Evolutionary conservation across 768 basidiomycete genomes (phyloP).

Genomic region (Suillus subaureus): DNA sequence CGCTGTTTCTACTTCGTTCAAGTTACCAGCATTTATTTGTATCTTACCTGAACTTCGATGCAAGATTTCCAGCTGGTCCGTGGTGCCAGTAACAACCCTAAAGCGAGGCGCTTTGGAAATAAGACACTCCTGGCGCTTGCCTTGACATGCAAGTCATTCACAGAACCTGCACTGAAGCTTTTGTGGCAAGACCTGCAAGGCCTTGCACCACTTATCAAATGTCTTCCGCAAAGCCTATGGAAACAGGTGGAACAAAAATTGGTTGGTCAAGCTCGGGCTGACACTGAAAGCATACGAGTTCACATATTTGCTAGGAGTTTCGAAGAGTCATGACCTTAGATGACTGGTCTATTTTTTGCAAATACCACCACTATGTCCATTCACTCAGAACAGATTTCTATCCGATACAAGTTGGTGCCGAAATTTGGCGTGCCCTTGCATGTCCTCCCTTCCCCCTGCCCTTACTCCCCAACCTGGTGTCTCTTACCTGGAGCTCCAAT

Average conservation of each 20-base stretch:
- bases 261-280: not conserved
- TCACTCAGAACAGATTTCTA: not conserved
- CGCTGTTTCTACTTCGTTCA: too few relatives aligned
- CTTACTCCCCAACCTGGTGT: not conserved
- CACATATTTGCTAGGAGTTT: not conserved
- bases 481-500: not conserved
- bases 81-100: too few relatives aligned
- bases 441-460: constrained; percentile 1
- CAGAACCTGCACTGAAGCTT: constrained; percentile 8
- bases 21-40: not conserved
- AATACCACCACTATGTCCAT: constrained; percentile 28
- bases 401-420: not conserved
- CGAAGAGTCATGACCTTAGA: constrained; percentile 1
- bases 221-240: constrained; percentile 6
- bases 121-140: constrained; percentile 10
- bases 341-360: constrained; percentile 33
- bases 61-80: not conserved
- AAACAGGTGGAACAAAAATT: not conserved
- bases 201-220: constrained; percentile 8
- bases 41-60: not conserved
- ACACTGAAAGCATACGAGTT: not conserved
- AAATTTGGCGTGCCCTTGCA: not conserved
- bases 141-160: constrained; percentile 13
- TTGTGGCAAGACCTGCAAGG: constrained; percentile 9
- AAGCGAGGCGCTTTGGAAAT: not conserved